Evolutionary conservation across 1,139 yeast genomes (phyloP), one percentile per base, ranked within the genome.

Genomic region (Hansenula lynferdii): DNA sequence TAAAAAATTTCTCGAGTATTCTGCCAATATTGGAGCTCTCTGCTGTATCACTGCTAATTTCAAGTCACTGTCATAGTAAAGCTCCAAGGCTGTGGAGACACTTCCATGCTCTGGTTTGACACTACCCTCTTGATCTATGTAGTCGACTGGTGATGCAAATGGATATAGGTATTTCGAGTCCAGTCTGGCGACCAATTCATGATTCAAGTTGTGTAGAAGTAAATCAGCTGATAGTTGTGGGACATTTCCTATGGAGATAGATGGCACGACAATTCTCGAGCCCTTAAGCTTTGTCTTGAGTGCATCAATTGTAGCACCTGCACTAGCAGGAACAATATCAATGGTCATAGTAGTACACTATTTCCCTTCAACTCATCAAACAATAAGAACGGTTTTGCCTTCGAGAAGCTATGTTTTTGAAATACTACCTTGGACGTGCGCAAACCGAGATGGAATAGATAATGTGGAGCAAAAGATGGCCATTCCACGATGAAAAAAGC

Each of bases 161-260:
- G 98, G 96, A 52, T 85, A 85, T 19, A 89, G 60, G 50, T 69
- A 76, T 5, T 65, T 58, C 37, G 77, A 79, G 52, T 83, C 82
- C 25, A 89, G 60, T 17, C 72, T 58, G 6, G 75, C 77, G 6
- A 81, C 65, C 35, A 71, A 72, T 38, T 61, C 47, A 41, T 83
- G 73, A 2, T 66, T 68, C 26, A 72, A 64, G 3, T 84, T 79
- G 51, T 83, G 85, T 15, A 89, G 65, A 29, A 92, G 62, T 28
- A 90, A 66, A 59, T 90, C 97, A 6, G 77, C 63, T 0, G 94
- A 65, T 38, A 90, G 65, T 58, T 92, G 98, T 0, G 97, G 95
- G 4, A 89, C 84, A 55, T 90, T 92, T 6, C 95, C 97, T 15
- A 87, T 74, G 4, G 96, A 80, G 0, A 92, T 85, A 1, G 90